phyloP scores from a whole-genome alignment of 805 yeast genomes.

The Metschnikowia colocasiae region DNA sequence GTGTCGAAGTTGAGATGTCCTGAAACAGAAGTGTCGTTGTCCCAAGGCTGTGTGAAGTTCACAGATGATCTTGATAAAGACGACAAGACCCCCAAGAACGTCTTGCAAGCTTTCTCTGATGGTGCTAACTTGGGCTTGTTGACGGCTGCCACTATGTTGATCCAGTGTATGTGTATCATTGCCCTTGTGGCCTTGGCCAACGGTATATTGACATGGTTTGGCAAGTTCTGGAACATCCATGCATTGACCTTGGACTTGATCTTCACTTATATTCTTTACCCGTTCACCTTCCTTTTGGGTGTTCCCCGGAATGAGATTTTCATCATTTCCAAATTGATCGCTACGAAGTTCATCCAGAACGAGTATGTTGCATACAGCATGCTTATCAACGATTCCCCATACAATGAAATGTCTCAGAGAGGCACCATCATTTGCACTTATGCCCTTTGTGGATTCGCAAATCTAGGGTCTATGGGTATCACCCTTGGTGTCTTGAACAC shows the following conservation, averaged over 20 bases:
- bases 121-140: constrained; percentile 58
- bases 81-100: constrained; percentile 41
- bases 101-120: constrained; percentile 53
- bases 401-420: constrained; percentile 46
- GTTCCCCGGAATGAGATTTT: constrained; percentile 41
- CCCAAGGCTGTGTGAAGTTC: constrained; percentile 47
- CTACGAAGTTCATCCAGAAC: constrained; percentile 57
- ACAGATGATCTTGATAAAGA: constrained; percentile 39
- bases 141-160: constrained; percentile 54
- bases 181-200: constrained; percentile 54
- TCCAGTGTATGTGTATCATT: constrained; percentile 60
- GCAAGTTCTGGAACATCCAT: constrained; percentile 57
- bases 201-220: constrained; percentile 57
- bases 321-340: constrained; percentile 49
- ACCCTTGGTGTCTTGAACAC: constrained; percentile 58
- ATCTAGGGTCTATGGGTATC: constrained; percentile 59
- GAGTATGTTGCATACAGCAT: constrained; percentile 55
- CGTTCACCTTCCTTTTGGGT: constrained; percentile 58
- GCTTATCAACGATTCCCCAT: constrained; percentile 40
- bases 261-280: constrained; percentile 55
- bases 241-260: constrained; percentile 52
- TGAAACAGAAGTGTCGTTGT: constrained; percentile 52
- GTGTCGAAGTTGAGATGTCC: constrained; percentile 58
- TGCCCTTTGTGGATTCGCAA: constrained; percentile 61
- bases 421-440: constrained; percentile 56